Evolutionary conservation across 176 grass and related monocot species (phyloP), one percentile per base, ranked within the genome.

Genomic region (Pharus latifolius): DNA sequence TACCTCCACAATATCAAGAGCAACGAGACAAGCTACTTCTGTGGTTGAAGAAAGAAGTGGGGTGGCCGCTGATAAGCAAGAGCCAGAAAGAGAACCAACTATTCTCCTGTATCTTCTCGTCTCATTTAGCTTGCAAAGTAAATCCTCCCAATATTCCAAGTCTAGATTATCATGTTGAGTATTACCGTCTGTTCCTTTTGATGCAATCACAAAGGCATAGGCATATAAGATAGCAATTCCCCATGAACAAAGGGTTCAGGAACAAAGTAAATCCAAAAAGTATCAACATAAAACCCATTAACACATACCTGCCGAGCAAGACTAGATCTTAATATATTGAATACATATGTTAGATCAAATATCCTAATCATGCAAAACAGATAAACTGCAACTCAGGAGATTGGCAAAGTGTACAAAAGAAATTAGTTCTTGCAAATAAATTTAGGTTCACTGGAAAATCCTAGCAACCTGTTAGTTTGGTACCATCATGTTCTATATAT

Each of bases 1-100:
- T 93, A 98, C 95, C 95, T 93, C 74, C 49, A 93, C 63, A 67
- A 91, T 83, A 8, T 88, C 86, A 63, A 98, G 89, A 59, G 94
- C 84, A 48, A 90, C 70, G 55, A 93, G 78, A 79, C 83, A 98
- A 56, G 86, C 67, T 72, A 81, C 46, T 87, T 88, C 94, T 29
- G 75, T 90, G 5, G 68, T 83, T 17, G 94, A 93, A 80, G 94
- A 91, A 47, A 93, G 81, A 81, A 98, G 89, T 55, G 89, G 87
- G 14, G 54, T 75, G 10, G 87, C 75, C 67, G 84, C 80, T 78
- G 67, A 70, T 63, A 98, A 85, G 68, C 89, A 98, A 75, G 89
- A 98, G 52, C 83, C 83, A 75, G 75, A 58, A 80, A 98, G 90
- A 70, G 84, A 98, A 67, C 89, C 89, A 78, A 98, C 74, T 52